Evolutionary conservation across 768 basidiomycete species (phyloP).

Genomic region (Neoboletus magnificus): DNA sequence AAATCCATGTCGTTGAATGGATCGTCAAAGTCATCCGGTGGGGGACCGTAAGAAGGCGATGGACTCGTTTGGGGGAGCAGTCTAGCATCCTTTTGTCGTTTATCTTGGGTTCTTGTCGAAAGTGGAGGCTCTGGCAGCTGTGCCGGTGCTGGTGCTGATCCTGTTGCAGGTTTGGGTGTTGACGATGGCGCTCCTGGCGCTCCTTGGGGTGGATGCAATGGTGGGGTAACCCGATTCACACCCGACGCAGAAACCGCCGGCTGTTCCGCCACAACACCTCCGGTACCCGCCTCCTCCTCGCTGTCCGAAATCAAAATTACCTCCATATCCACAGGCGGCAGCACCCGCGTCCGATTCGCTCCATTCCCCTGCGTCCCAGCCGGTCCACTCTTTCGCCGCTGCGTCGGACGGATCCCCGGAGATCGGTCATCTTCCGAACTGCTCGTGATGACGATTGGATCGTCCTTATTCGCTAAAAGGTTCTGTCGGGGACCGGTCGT

Average conservation of each 20-base stretch:
- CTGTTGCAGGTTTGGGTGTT: not conserved
- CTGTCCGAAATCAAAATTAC: constrained; percentile 32
- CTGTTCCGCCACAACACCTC: not conserved
- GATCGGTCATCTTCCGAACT: constrained; percentile 15
- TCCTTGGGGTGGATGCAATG: not conserved
- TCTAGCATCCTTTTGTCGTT: not conserved
- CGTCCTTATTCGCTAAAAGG: not conserved
- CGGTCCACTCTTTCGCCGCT: constrained; percentile 1
- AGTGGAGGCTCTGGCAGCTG: not conserved
- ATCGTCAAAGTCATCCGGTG: constrained; percentile 14
- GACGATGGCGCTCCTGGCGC: not conserved
- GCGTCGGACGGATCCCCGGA: not conserved
- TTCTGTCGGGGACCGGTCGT: not conserved
- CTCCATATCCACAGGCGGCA: constrained; percentile 16
- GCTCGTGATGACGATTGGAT: constrained; percentile 27
- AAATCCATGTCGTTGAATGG: constrained; percentile 14
- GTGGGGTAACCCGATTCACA: not conserved
- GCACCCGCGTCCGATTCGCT: not conserved
- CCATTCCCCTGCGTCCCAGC: not conserved
- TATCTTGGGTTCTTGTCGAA: not conserved
- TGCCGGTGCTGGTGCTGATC: not conserved
- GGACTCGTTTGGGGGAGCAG: not conserved
- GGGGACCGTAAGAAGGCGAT: not conserved
- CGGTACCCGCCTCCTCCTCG: constrained; percentile 10
- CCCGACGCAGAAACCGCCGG: not conserved